Conservation (phyloP, 2,329 filamentous ascomycete genomes). For the Colletotrichum chlorophyti region DNA sequence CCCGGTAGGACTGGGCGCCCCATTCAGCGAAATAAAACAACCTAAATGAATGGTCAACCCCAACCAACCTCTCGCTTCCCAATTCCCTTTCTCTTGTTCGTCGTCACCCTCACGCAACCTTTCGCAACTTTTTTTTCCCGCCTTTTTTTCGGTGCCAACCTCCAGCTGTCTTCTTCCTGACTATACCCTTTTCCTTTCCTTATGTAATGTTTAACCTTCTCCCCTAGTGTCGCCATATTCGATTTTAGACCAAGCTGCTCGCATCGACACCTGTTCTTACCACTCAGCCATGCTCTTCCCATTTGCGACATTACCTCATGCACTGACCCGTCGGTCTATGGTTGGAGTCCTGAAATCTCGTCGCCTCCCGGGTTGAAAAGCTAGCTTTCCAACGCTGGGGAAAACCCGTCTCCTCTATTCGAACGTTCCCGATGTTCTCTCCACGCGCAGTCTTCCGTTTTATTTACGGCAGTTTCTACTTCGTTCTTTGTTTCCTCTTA, state of each 20-base stretch:
- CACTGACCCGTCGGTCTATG: slow-evolving; percentile 26
- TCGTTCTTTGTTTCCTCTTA: slow-evolving; percentile 76
- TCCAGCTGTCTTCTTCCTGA: slow-evolving; percentile 10
- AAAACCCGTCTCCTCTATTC: slow-evolving; percentile 12
- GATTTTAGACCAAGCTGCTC: background rate
- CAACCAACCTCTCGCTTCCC: slow-evolving; percentile 19
- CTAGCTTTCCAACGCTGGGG: slow-evolving; percentile 24
- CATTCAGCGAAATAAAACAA: slow-evolving; percentile 18
- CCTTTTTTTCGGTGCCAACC: slow-evolving; percentile 1
- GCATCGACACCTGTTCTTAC: slow-evolving; percentile 4
- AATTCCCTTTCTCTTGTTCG: background rate
- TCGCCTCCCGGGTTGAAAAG: slow-evolving; percentile 29
- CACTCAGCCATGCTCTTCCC: slow-evolving; percentile 30
- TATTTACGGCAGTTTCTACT: slow-evolving; percentile 82
- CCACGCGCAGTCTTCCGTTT: slow-evolving; percentile 72
- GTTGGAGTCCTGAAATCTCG: slow-evolving; percentile 21
- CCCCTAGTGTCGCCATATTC: background rate
- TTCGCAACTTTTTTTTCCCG: no score
- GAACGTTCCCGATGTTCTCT: slow-evolving; percentile 42
- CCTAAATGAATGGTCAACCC: slow-evolving; percentile 12
- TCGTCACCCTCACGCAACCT: slow-evolving; percentile 23
- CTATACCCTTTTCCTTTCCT: slow-evolving; percentile 1
- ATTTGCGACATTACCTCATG: slow-evolving; percentile 33
- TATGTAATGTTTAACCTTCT: slow-evolving; percentile 24
- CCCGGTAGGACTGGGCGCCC: background rate